phyloP scores from a whole-genome alignment of 2,329 filamentous ascomycete species.

The Alternaria atra region DNA sequence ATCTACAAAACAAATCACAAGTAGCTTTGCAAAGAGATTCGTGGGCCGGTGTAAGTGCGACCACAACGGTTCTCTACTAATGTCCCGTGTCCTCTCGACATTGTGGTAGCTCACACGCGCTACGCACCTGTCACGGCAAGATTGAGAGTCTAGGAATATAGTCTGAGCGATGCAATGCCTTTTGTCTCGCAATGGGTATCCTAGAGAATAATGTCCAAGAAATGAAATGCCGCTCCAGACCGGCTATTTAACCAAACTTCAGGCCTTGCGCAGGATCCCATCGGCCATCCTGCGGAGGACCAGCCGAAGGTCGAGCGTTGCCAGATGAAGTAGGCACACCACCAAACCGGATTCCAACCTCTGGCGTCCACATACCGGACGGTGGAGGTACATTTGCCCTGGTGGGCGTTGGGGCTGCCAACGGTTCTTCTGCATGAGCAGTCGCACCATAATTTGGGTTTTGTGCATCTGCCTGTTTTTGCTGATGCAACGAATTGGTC shows the following conservation, averaged over 20 bases:
- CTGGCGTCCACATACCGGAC: constrained; percentile 77
- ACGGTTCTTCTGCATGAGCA: constrained; percentile 61
- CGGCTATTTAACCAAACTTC: constrained; percentile 47
- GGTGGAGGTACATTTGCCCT: constrained; percentile 49
- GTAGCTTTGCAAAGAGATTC: not conserved
- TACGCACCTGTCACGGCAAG: not conserved
- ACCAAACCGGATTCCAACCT: constrained; percentile 82
- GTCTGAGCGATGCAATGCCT: not conserved
- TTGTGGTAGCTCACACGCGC: not conserved
- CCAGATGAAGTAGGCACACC: constrained; percentile 48
- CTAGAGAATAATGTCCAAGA: not conserved
- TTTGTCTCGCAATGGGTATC: constrained; percentile 7
- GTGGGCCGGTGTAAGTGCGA: not conserved
- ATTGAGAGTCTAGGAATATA: not conserved
- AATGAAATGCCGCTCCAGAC: not conserved
- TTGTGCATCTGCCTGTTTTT: constrained; percentile 60
- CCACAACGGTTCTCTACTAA: not conserved
- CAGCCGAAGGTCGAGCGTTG: constrained; percentile 42
- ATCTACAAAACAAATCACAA: not conserved
- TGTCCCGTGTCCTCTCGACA: not conserved
- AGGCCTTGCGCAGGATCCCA: constrained; percentile 53
- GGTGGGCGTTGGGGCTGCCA: constrained; percentile 59
- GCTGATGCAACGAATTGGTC: constrained; percentile 54
- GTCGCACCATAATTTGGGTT: constrained; percentile 66
- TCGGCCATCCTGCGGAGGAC: constrained; percentile 48